Base-by-base conservation (phyloP, 345 rosid genomes). In the Sapria himalayana region DNA sequence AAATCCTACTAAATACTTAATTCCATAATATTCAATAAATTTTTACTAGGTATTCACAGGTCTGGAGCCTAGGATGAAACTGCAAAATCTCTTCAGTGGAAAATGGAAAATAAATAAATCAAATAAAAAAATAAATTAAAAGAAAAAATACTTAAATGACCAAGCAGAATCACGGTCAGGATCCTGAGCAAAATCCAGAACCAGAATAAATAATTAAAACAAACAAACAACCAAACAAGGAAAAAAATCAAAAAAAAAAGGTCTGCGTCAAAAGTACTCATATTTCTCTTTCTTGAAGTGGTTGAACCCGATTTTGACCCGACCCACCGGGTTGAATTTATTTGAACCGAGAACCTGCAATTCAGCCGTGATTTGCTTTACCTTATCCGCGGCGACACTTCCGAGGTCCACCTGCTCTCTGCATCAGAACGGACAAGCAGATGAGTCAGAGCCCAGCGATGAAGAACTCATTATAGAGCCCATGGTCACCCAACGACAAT, bases 281-380 rank as follows among this genome's bases (percentile, higher is more conserved):
- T 48, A 84, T 68, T 70, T 84, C 70, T 77, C 72, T 1, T 52
- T 61, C 72, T 69, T 91, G 65, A 91, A 91, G 19, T 66, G 73
- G 9, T 27, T 20, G 61, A 91, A 91, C 31, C 99, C 99, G 50
- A 74, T 19, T 40, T 63, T 78, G 33, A 91, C 59, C 52, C 76
- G 54, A 48, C 60, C 57, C 14, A 56, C 56, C 23, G 99, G 73
- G 60, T 80, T 65, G 13, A 61, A 59, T 23, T 52, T 57, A 1
- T 22, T 44, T 21, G 72, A 56, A 18, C 45, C 66, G 25, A 71
- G 51, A 4, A 62, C 72, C 57, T 60, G 61, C 23, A 91, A 61
- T 57, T 80, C 99, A 23, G 74, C 74, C 41, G 89, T 79, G 51
- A 91, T 19, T 65, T 65, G 74, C 47, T 66, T 77, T 46, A 91